Evolutionary conservation across 2,329 filamentous ascomycete genomes (phyloP), one percentile per base, ranked within the genome.

Genomic region (Arachnomyces sp.): DNA sequence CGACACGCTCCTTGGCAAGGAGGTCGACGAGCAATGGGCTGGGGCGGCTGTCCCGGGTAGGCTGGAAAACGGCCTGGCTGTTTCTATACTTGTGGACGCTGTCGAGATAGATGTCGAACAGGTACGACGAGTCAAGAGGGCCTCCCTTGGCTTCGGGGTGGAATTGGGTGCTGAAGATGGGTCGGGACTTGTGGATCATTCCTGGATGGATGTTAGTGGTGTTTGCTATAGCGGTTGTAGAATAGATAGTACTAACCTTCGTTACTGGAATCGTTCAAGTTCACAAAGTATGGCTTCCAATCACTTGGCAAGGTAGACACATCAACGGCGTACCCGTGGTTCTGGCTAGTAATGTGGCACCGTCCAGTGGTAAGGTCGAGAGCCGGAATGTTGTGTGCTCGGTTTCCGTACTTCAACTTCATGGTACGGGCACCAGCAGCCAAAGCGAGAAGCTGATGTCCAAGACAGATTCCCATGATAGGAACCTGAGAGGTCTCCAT

Each of bases 351-450:
- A 65, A 96, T 96, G 73, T 96, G 90, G 79, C 92, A 96, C 65
- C 90, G 87, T 43, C 92, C 90, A 29, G 90, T 96, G 45, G 85
- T 94, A 63, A 95, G 73, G 62, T 96, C 90, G 43, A 96, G 73
- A 45, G 89, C 88, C 7, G 92, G 92, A 56, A 96, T 96, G 74
- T 98, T 98, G 75, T 96, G 92, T 13, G 89, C 92, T 53, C 92
- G 84, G 77, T 98, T 98, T 59, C 92, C 92, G 66, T 95, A 98
- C 78, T 96, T 96, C 67, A 98, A 79, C 78, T 96, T 96, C 70
- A 93, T 82, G 46, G 92, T 96, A 55, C 79, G 76, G 40, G 86
- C 92, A 48, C 92, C 92, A 44, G 84, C 76, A 36, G 92, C 88
- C 52, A 95, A 77, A 49, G 89, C 90, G 43, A 98, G 75, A 39